Evolutionary conservation across 169 alveolate genomes (phyloP).

Genomic region (Cryptosporidium muris): DNA sequence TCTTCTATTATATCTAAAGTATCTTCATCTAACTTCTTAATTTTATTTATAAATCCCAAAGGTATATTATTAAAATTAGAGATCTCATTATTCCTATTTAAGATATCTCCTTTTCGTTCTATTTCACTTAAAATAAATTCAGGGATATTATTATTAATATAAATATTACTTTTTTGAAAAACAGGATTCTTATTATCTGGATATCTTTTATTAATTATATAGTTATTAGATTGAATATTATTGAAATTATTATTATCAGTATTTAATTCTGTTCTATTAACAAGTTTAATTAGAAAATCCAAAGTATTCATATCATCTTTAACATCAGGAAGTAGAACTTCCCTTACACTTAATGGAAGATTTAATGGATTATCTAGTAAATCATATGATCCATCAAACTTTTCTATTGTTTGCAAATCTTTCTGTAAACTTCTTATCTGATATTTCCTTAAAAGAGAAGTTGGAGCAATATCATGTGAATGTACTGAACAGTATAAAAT

Average conservation of each 20-base stretch:
- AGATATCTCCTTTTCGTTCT: too few relatives aligned
- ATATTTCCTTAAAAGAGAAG: slow-evolving; percentile 30
- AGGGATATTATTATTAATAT: too few relatives aligned
- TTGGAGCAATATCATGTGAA: slow-evolving; percentile 55
- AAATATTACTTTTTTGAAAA: not conserved
- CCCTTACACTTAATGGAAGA: slow-evolving; percentile 30
- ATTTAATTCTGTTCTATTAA: not conserved
- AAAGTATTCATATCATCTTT: slow-evolving; percentile 53
- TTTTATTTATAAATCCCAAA: too few relatives aligned
- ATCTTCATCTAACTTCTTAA: too few relatives aligned
- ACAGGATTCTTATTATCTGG: not conserved
- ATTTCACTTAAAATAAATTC: too few relatives aligned
- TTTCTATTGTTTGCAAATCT: not conserved
- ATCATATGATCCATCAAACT: not conserved
- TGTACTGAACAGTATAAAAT: slow-evolving; percentile 61
- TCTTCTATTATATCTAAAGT: too few relatives aligned
- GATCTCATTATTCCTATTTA: too few relatives aligned
- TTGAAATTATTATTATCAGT: not conserved
- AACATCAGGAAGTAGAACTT: slow-evolving; percentile 43
- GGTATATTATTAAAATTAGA: too few relatives aligned
- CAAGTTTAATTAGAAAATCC: slow-evolving; percentile 11
- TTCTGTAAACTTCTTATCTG: slow-evolving; percentile 43
- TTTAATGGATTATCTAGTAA: slow-evolving; percentile 35
- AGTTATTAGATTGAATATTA: not conserved
- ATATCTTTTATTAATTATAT: not conserved